Evolutionary conservation across 176 grass and related monocot genomes (phyloP), one percentile per base, ranked within the genome.

Genomic region (Rhynchospora tenuis): DNA sequence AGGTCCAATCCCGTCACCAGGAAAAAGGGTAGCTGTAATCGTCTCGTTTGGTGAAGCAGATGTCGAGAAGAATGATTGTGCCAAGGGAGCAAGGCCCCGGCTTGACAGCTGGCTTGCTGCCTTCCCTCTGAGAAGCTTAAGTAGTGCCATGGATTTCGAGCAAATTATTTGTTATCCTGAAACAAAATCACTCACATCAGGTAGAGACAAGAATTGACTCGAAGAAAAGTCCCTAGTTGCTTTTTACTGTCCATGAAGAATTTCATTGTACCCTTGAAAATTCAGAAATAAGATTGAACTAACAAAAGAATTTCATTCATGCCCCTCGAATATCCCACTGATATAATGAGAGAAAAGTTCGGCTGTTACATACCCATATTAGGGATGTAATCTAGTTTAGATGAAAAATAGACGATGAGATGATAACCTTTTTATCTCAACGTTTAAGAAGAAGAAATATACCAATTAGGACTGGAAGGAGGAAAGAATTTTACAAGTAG

Each of bases 1-100:
- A 22, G 96, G 96, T 38, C 96, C 96, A 76, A 98, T 93, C 28
- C 96, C 96, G 62, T 98, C 96, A 4, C 96, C 96, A 0, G 96
- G 96, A 59, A 98, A 98, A 84, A 98, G 92, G 55, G 96, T 95
- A 42, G 96, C 96, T 63, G 59, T 74, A 24, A 90, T 90, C 1
- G 61, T 67, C 20, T 73, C 81, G 10, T 23, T 77, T 31, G 73
- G 73, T 55, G 20, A 28, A 7, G 73, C 60, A 52, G 31, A 24
- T 52, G 80, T 27, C 20, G 47, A 64, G 31, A 80, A 85, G 38
- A 90, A 86, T 16, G 84, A 73, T 29, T 79, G 80, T 12, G 54
- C 56, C 3, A 73, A 73, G 29, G 84, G 76, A 22, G 88, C 44
- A 22, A 83, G 65, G 74, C 63, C 29, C 70, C 71, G 54, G 60